Evolutionary conservation across 1,284 basidiomycete genomes (phyloP).

Genomic region (Gastroboletus turbinatus): DNA sequence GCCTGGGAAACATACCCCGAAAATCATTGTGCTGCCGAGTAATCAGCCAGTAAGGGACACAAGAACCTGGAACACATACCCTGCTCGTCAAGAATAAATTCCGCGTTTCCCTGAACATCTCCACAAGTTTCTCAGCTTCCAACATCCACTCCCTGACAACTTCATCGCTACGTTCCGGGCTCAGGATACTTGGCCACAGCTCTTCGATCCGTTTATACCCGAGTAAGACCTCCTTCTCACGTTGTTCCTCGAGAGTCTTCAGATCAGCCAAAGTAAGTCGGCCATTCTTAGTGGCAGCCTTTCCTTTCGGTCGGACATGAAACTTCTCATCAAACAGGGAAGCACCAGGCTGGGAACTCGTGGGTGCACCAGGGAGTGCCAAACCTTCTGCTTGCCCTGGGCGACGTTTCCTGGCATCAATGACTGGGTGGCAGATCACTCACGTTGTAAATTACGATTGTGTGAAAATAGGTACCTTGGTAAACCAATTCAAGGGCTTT

Average conservation of each 20-base stretch:
- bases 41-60: background rate
- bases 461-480: background rate
- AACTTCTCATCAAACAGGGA: conserved; percentile 61
- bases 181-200: conserved; percentile 42
- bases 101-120: conserved; percentile 85
- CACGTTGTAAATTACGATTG: too few relatives aligned
- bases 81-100: conserved; percentile 78
- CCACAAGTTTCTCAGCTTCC: conserved; percentile 76
- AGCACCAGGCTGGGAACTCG: conserved; percentile 21
- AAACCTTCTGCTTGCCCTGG: conserved; percentile 23
- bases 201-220: conserved; percentile 52
- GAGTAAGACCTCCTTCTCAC: conserved; percentile 57
- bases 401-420: conserved; percentile 3
- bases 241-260: conserved; percentile 57
- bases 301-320: conserved; percentile 38
- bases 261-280: conserved; percentile 55
- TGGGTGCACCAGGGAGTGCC: conserved; percentile 26
- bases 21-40: background rate
- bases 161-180: conserved; percentile 35
- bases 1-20: conserved; percentile 3
- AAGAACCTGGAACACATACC: conserved; percentile 43
- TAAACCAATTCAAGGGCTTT: conserved; percentile 1
- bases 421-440: background rate
- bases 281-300: conserved; percentile 36
- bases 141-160: conserved; percentile 72